A percentile compares a stretch with the other conserved stretches of the same genome.
Conservation (phyloP, 2,329 filamentous ascomycete species). For the Neofusicoccum parvum region DNA sequence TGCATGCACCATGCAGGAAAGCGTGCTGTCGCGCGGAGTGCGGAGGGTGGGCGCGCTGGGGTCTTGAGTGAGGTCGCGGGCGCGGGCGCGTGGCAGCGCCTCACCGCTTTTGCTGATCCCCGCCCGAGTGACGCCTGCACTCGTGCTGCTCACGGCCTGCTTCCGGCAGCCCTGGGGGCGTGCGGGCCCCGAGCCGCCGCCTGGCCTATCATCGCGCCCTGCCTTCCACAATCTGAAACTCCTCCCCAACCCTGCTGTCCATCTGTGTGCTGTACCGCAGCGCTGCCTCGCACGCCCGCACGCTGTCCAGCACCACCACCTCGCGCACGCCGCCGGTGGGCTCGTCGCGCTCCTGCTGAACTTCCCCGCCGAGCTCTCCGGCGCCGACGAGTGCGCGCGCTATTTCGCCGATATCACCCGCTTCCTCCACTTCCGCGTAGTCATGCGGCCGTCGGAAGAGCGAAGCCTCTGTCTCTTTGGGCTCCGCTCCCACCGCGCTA, state of each 20-base stretch:
- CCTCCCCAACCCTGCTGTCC: too few species aligned
- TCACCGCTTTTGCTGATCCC: constrained; percentile 16
- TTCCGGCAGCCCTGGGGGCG: neutral
- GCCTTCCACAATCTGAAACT: neutral
- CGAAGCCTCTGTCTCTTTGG: too few species aligned
- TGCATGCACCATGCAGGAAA: constrained; percentile 12
- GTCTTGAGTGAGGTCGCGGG: constrained; percentile 4
- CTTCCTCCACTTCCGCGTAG: too few species aligned
- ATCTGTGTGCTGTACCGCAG: neutral
- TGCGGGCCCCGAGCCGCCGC: neutral
- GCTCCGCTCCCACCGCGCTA: too few species aligned
- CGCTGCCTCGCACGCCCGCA: neutral
- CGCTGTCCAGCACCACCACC: neutral
- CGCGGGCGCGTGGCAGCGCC: constrained; percentile 10
- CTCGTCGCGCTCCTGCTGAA: neutral
- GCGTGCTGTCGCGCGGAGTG: neutral
- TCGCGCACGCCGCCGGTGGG: neutral
- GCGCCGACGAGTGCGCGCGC: neutral
- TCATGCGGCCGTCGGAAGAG: too few species aligned
- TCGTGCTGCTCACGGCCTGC: too few species aligned
- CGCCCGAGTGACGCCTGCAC: neutral
- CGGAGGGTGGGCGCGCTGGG: neutral
- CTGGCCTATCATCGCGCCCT: too few species aligned
- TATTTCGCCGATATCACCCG: neutral
- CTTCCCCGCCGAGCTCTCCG: neutral